Base-by-base conservation (phyloP, 192 early-diverging fungal species). In the Coemansia sp. region DNA sequence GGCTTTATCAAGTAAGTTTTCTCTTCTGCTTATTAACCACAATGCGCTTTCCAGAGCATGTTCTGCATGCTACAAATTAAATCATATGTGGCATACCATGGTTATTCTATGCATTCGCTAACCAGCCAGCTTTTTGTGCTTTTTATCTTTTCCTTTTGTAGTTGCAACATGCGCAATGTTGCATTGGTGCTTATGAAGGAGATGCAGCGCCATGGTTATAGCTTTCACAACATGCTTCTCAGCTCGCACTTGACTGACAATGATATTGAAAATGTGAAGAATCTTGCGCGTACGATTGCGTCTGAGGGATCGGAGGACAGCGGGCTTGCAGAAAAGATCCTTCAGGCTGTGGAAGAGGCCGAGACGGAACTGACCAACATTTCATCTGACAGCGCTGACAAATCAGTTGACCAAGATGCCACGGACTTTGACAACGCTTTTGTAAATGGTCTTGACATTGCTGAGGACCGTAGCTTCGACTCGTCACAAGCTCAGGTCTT, bases 1-100 rank as follows among this genome's bases (percentile, higher is more conserved):
- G 87, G 87, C 21, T 87, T 92, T 69, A 71, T 94, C 55, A 73
- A 63, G 82, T 83, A 78, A 76, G 76, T 71, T 26, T 3, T 0
- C 15, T 6, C 21, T 10, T 6, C 6, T 49, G 5, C n/a, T 16
- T 8, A 5, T 19, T 3, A 5, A 19, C 15, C 19, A 12, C 13
- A n/a, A n/a, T 40, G 55, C 7, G 41, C 26, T 11, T 16, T 26
- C 11, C 43, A 55, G 6, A 3, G 42, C 13, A 6, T 64, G 16
- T 16, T 46, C 0, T 8, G 2, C 51, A 10, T 36, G 11, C 37
- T 56, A 22, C 15, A 26, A 40, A 8, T 16, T 40, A 41, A 41
- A 1, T 26, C 22, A 32, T 4, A 4, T 32, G 32, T 32, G 32
- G 32, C 1, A 4, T 48, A 48, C n/a, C 41, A 39, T 1, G 16